These are phyloP conservation scores for Penicillium palitans DNA, from an alignment of 2,329 filamentous ascomycete species.

Conservation along the genomic window DNA sequence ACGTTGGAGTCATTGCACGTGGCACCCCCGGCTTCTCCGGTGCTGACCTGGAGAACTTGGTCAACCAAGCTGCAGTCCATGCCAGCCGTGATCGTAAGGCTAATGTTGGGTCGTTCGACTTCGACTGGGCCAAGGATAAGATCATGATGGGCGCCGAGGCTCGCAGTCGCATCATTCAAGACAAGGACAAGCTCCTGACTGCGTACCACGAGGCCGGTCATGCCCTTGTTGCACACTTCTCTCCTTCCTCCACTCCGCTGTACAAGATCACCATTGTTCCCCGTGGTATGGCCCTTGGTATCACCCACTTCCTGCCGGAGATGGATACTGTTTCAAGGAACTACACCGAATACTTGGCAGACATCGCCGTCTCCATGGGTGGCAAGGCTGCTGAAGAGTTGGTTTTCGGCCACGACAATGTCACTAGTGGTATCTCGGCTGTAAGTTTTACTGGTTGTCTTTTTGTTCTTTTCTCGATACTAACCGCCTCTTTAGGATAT, in stretches of 20 bases:
- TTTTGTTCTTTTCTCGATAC: conserved; percentile 2
- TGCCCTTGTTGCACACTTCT: conserved; percentile 84
- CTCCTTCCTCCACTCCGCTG: conserved; percentile 70
- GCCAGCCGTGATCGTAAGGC: conserved; percentile 83
- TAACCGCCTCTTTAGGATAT: conserved; percentile 64
- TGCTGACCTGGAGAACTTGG: conserved; percentile 92
- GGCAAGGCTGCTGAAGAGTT: conserved; percentile 89
- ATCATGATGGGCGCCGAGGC: conserved; percentile 96
- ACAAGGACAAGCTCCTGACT: conserved; percentile 94
- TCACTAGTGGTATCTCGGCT: conserved; percentile 81
- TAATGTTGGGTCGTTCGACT: conserved; percentile 73
- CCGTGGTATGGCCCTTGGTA: conserved; percentile 78
- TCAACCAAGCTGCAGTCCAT: conserved; percentile 92
- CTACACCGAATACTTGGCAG: conserved; percentile 78
- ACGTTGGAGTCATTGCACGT: conserved; percentile 78
- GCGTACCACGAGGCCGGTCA: conserved; percentile 96
- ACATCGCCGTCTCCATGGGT: conserved; percentile 78
- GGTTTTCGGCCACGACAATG: conserved; percentile 84
- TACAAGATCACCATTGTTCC: conserved; percentile 99
- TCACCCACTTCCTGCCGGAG: conserved; percentile 84
- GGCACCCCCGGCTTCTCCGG: conserved; percentile 91
- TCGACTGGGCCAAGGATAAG: conserved; percentile 98
- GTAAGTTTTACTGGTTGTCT: conserved; percentile 52
- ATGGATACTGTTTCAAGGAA: conserved; percentile 90
- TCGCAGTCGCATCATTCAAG: conserved; percentile 82